These are phyloP conservation scores for Lipomyces orientalis DNA, from an alignment of 805 yeast species.

Conservation along the genomic window DNA sequence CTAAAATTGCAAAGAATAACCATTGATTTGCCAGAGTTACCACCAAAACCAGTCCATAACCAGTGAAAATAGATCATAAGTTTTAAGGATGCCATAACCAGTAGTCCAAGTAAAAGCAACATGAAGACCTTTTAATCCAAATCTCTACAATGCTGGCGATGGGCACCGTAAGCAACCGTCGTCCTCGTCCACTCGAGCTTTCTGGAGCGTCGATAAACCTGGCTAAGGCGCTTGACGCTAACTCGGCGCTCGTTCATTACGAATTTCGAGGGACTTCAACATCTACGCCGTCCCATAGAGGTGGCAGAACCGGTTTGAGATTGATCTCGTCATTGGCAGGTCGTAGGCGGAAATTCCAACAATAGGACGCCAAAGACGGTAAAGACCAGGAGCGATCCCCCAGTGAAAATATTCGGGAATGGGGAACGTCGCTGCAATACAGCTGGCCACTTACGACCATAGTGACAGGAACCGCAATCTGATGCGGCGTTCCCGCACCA, in stretches of 20 bases:
- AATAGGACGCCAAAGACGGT: slow-evolving; percentile 80
- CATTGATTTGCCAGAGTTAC: not conserved
- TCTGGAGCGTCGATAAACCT: slow-evolving; percentile 58
- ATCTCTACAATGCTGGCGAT: slow-evolving; percentile 6
- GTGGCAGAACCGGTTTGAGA: slow-evolving; percentile 70
- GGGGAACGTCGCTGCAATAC: slow-evolving; percentile 69
- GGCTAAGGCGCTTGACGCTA: too few species aligned
- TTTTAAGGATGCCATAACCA: not conserved
- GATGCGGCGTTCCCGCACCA: slow-evolving; percentile 64
- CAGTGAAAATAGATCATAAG: not conserved
- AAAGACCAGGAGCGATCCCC: slow-evolving; percentile 85
- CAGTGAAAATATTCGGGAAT: slow-evolving; percentile 76
- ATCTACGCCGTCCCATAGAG: slow-evolving; percentile 61
- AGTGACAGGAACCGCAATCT: too few species aligned
- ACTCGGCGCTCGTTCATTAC: too few species aligned
- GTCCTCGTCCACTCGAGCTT: slow-evolving; percentile 20
- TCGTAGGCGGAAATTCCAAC: slow-evolving; percentile 79
- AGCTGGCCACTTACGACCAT: slow-evolving; percentile 55
- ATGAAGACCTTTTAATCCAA: not conserved
- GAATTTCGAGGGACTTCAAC: slow-evolving; percentile 46
- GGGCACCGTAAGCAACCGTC: too few species aligned
- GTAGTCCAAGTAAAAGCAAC: not conserved
- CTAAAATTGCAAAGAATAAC: not conserved
- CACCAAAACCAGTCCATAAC: not conserved
- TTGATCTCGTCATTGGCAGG: slow-evolving; percentile 72